Evolutionary conservation across 768 basidiomycete species (phyloP), one percentile per base, ranked within the genome.

Genomic region (Collybia nuda): DNA sequence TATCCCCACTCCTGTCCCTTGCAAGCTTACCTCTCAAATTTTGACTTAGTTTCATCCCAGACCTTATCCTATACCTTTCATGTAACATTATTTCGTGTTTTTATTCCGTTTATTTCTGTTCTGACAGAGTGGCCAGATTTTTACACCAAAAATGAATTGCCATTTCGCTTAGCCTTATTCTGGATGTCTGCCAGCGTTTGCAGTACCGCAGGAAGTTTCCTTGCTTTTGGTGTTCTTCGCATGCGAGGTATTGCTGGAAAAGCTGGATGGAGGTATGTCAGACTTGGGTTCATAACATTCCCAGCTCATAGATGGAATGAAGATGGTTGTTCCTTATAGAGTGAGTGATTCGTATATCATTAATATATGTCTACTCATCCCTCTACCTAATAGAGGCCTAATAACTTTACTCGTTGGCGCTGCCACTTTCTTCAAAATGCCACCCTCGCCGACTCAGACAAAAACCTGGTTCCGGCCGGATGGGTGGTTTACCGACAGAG

Each of bases 401-500:
- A 40, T 80, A 7, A 83, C 84, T 0, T 64, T 81, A 8, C n/a
- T 62, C 4, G 68, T 82, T 49, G 84, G 80, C 2, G 11, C 82
- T 32, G 53, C 68, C 5, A 75, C 84, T 0, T 83, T 77, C 70
- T 73, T 78, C 55, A 68, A 81, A 57, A 78, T 86, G 75, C 82
- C 84, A 3, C 68, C 82, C 14, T 77, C 79, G 12, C 85, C 86
- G 0, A 85, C 83, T 0, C 80, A 85, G 60, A 86, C 85, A 1
- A 82, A 76, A 49, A 67, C 77, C 0, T 80, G 79, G 75, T 79
- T 73, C 58, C 65, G 82, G 36, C 82, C 81, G 0, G 77, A 84
- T 19, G 81, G 82, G 2, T 87, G 85, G 85, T 88, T 85, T 62
- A 77, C 60, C 9, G 84, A 84, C 46, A 84, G 76, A 7, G 84